Conservation (phyloP, 2,329 filamentous ascomycete genomes). For the Phoma sp. region DNA sequence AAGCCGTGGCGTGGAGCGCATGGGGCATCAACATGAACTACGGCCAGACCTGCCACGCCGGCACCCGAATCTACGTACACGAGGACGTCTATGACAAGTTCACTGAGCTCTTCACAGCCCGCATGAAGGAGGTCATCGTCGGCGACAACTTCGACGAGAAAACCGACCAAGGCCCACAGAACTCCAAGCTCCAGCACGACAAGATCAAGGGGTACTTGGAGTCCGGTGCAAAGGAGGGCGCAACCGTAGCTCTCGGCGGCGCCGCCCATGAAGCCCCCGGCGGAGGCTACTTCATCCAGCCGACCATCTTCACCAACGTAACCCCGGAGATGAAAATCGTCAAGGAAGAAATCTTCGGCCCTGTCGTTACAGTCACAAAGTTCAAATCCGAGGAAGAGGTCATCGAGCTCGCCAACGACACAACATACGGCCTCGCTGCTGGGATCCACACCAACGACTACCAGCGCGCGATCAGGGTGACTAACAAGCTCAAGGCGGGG, state of each 20-base stretch:
- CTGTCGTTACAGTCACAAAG: conserved; percentile 42
- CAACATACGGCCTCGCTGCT: conserved; percentile 48
- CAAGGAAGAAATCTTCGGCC: conserved; percentile 49
- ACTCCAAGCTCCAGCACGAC: conserved; percentile 30
- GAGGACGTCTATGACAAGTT: conserved; percentile 48
- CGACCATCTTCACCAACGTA: conserved; percentile 42
- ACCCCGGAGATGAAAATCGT: conserved; percentile 43
- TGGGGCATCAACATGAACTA: conserved; percentile 48
- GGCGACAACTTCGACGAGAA: conserved; percentile 39
- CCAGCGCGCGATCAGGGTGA: conserved; percentile 43
- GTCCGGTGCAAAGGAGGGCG: conserved; percentile 35
- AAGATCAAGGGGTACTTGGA: conserved; percentile 13
- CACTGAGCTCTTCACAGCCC: conserved; percentile 44
- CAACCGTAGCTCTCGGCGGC: conserved; percentile 43
- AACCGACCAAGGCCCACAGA: conserved; percentile 45
- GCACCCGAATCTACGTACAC: conserved; percentile 48
- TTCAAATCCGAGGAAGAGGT: conserved; percentile 51
- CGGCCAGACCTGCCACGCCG: conserved; percentile 49
- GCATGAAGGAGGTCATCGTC: conserved; percentile 39
- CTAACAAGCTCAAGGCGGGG: conserved; percentile 41
- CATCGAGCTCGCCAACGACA: conserved; percentile 47
- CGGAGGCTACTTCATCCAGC: conserved; percentile 16
- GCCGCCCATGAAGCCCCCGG: conserved; percentile 31
- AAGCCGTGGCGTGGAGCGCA: conserved; percentile 45
- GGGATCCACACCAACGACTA: conserved; percentile 50